phyloP scores from a whole-genome alignment of 1,284 basidiomycete genomes.

The Pseudozyma flocculosa region DNA sequence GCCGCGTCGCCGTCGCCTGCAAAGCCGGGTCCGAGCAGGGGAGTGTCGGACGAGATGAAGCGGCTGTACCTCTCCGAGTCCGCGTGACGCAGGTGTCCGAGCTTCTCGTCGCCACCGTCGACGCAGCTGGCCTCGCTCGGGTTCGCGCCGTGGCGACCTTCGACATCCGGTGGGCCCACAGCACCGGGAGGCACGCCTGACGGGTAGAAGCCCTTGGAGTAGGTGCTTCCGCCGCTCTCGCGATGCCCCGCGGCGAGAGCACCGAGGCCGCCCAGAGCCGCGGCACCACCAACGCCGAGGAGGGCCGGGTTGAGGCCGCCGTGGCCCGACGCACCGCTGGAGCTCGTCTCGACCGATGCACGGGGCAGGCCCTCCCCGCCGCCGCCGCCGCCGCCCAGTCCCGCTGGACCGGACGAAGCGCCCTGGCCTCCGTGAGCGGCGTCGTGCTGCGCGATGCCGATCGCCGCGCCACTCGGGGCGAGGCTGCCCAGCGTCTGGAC shows the following conservation, averaged over 20 bases:
- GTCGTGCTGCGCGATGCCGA: constrained; percentile 5
- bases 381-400: not conserved
- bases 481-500: constrained; percentile 5
- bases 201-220: constrained; percentile 11
- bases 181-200: not conserved
- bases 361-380: constrained; percentile 2
- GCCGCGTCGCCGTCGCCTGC: not conserved
- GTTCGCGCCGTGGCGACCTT: not conserved
- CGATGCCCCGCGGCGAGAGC: constrained; percentile 39
- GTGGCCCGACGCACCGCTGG: constrained; percentile 5
- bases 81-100: constrained; percentile 15
- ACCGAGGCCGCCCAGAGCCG: constrained; percentile 22
- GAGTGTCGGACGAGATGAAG: constrained; percentile 38
- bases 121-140: not conserved
- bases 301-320: constrained; percentile 19
- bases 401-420: constrained; percentile 1
- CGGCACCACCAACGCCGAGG: constrained; percentile 20
- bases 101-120: not conserved
- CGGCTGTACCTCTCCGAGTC: constrained; percentile 33
- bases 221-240: constrained; percentile 33
- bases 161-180: not conserved
- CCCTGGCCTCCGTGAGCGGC: too few species aligned
- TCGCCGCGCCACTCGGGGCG: constrained; percentile 3
- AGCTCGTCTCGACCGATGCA: constrained; percentile 10
- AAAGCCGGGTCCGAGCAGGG: constrained; percentile 33